Evolutionary conservation across 805 yeast species (phyloP), one percentile per base, ranked within the genome.

Genomic region (Kurtzmaniella cleridarum): DNA sequence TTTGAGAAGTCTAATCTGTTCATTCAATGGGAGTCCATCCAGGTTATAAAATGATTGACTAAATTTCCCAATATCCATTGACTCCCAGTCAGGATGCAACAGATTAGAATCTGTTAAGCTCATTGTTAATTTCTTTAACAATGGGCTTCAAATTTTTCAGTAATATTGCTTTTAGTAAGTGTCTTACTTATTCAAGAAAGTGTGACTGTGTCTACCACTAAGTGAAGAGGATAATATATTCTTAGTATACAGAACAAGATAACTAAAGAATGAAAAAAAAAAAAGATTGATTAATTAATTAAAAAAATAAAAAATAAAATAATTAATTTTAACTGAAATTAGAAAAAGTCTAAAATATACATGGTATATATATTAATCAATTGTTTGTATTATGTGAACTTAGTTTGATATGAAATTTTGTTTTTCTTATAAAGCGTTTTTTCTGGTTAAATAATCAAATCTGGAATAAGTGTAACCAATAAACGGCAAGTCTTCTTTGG

Each of bases 391-490:
- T 8, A 6, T 16, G 9, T 20, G 39, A 16, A 16, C 11, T 3
- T 16, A 12, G 16, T 13, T 16, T 11, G 14, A 26, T 12, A 31
- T 31, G 15, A 27, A 15, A 16, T 8, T 9, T n/a, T 28, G 7
- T 20, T 20, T 20, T 20, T 31, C 27, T 35, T 50, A 68, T 40
- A 68, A 54, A 12, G 80, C 81, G 50, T 83, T 83, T 55, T 83
- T 81, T 49, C 86, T 68, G 3, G 97, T 90, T 44, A 90, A 71
- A 57, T 90, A 89, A 60, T 90, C 98, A 58, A 93, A 93, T 54
- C 98, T 75, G 31, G 95, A 86, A 60, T 86, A 93, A 0, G 98
- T 93, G 67, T 93, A 93, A 2, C 98, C 98, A 55, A 93, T 93
- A 57, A 93, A 93, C 32, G 98, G 98, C 58, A 93, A 68, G 50